Conservation (phyloP, 2,329 filamentous ascomycete genomes). For the Paecilomyces niveus region DNA sequence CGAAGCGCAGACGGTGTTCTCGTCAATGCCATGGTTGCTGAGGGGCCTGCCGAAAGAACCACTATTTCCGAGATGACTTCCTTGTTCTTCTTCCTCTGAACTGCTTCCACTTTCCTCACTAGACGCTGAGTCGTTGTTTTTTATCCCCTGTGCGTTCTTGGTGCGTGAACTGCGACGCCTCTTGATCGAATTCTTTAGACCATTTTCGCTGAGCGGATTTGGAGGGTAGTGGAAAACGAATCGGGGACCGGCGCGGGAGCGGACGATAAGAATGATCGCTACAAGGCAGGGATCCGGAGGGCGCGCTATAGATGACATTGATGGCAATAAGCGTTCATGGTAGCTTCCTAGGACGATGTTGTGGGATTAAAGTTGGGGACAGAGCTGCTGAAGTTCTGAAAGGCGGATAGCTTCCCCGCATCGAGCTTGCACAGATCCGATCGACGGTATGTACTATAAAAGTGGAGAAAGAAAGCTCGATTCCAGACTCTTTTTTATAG, state of each 20-base stretch:
- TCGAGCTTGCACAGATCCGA: constrained; percentile 1
- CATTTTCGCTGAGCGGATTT: constrained; percentile 37
- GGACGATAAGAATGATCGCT: constrained; percentile 66
- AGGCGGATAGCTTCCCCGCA: constrained; percentile 12
- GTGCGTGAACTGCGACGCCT: constrained; percentile 26
- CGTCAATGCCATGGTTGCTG: constrained; percentile 28
- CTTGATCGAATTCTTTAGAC: constrained; percentile 26
- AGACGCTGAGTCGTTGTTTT: constrained; percentile 32
- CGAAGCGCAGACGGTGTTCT: constrained; percentile 18
- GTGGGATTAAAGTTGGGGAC: constrained; percentile 4
- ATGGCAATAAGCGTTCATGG: constrained; percentile 2
- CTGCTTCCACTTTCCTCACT: constrained; percentile 30
- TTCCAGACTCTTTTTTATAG: background rate
- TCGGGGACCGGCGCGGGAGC: constrained; percentile 69
- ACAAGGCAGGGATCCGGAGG: constrained; percentile 53
- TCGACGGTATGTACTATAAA: background rate
- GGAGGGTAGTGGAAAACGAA: constrained; percentile 87
- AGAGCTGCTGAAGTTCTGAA: background rate
- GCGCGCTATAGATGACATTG: constrained; percentile 40
- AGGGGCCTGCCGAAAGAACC: constrained; percentile 18
- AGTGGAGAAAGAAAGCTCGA: background rate
- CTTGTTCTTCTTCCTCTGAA: constrained; percentile 35
- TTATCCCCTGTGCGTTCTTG: constrained; percentile 14
- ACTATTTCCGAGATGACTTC: constrained; percentile 15
- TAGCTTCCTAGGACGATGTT: background rate